These are phyloP conservation scores for Adansonia madagascariensis DNA, from an alignment of 441 rosid genomes.

Conservation along the genomic window DNA sequence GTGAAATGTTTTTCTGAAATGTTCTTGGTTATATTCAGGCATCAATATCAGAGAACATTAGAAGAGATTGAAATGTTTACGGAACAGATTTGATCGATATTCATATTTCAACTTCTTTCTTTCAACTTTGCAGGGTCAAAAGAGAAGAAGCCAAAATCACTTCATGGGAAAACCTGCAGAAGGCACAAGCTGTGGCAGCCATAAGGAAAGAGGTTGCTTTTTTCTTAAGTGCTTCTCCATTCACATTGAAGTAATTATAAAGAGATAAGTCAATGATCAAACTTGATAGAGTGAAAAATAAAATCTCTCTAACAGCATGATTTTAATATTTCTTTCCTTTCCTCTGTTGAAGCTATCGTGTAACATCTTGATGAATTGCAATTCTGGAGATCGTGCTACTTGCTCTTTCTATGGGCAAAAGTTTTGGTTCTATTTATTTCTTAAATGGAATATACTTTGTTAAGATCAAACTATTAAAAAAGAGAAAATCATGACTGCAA, in stretches of 20 bases:
- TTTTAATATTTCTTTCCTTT: neutral
- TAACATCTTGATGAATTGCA: neutral
- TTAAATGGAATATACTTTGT: neutral
- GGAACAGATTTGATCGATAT: neutral
- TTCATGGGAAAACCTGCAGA: slow-evolving; percentile 95
- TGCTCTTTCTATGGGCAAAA: neutral
- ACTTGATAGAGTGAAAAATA: neutral
- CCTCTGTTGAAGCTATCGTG: neutral
- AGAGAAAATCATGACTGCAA: neutral
- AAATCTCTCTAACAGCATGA: neutral
- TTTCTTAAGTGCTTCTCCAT: slow-evolving; percentile 20
- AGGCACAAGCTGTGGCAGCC: slow-evolving; percentile 89
- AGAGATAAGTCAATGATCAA: slow-evolving; percentile 20
- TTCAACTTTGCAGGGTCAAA: slow-evolving; percentile 49
- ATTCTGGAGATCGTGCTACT: neutral
- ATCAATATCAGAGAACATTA: neutral
- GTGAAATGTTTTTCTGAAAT: neutral
- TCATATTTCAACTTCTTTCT: slow-evolving; percentile 18
- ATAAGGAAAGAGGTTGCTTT: slow-evolving; percentile 73
- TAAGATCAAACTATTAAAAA: neutral
- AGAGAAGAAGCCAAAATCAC: slow-evolving; percentile 85
- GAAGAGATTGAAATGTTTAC: neutral
- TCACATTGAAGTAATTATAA: neutral
- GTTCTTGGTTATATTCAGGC: neutral
- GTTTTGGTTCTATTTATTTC: neutral